Percentiles rank a stretch among this genome's conserved stretches.
These are phyloP conservation scores for Parascedosporium putredinis DNA, from an alignment of 2,329 filamentous ascomycete genomes.

Conservation along the genomic window DNA sequence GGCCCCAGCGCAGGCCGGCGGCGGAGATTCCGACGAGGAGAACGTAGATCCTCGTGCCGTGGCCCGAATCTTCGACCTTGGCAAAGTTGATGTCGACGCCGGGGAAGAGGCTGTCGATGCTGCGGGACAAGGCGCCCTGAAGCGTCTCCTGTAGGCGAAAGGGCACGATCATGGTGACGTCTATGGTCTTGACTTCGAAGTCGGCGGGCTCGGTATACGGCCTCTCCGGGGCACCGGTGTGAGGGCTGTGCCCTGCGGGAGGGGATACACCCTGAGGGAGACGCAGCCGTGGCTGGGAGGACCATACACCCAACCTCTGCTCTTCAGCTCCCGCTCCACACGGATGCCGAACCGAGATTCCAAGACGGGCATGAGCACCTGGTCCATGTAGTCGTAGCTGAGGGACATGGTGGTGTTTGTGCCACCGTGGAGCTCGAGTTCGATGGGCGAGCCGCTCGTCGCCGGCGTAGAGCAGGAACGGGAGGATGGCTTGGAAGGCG, in stretches of 20 bases:
- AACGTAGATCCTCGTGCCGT: slow-evolving; percentile 41
- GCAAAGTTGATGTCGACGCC: slow-evolving; percentile 32
- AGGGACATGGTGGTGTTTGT: slow-evolving; percentile 48
- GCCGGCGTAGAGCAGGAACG: slow-evolving; percentile 46
- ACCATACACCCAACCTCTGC: slow-evolving; percentile 42
- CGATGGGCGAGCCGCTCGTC: slow-evolving; percentile 32
- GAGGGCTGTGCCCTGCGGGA: slow-evolving; percentile 25
- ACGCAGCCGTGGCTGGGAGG: slow-evolving; percentile 30
- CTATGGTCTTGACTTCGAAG: slow-evolving; percentile 32
- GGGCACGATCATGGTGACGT: slow-evolving; percentile 42
- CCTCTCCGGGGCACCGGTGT: slow-evolving; percentile 20
- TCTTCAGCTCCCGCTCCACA: slow-evolving; percentile 32
- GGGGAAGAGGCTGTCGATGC: slow-evolving; percentile 32
- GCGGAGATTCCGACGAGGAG: slow-evolving; percentile 44
- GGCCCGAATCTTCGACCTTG: slow-evolving; percentile 38
- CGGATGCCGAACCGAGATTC: slow-evolving; percentile 37
- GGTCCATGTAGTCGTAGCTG: slow-evolving; percentile 53
- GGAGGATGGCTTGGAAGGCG: slow-evolving; percentile 50
- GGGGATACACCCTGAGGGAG: slow-evolving; percentile 28
- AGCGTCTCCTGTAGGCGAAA: slow-evolving; percentile 29
- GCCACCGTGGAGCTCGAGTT: slow-evolving; percentile 43
- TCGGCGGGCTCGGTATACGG: slow-evolving; percentile 15
- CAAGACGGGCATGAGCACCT: slow-evolving; percentile 46
- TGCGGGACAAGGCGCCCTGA: slow-evolving; percentile 25
- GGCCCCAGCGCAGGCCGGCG: slow-evolving; percentile 34